Conservation (phyloP, 2,329 filamentous ascomycete species). For the Huntiella abstrusa region DNA sequence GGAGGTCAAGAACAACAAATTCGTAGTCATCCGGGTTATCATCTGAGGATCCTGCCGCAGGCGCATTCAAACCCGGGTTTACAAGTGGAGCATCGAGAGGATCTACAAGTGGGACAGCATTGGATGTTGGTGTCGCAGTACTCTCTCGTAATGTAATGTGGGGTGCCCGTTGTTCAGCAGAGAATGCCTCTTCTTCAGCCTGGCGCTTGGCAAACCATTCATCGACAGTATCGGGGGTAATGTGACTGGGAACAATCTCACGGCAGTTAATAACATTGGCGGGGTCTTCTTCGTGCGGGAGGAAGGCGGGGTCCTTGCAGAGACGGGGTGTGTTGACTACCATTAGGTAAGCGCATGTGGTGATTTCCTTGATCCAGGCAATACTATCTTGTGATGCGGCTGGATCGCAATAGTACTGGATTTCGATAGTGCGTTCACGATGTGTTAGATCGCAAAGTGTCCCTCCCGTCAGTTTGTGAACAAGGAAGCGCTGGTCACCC, state of each 20-base stretch:
- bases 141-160: too few species aligned
- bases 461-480: constrained; percentile 62
- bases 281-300: constrained; percentile 58
- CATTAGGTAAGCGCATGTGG: constrained; percentile 85
- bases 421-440: constrained; percentile 62
- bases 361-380: constrained; percentile 81
- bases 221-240: constrained; percentile 6
- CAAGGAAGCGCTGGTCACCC: constrained; percentile 68
- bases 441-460: constrained; percentile 76
- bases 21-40: too few species aligned
- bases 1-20: too few species aligned
- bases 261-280: constrained; percentile 62
- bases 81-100: too few species aligned
- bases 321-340: constrained; percentile 75
- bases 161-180: too few species aligned
- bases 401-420: constrained; percentile 65
- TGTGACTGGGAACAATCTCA: constrained; percentile 40
- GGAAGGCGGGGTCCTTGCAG: constrained; percentile 72
- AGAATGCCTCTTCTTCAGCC: constrained; percentile 1
- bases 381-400: constrained; percentile 56
- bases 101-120: too few species aligned
- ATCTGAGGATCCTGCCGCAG: too few species aligned
- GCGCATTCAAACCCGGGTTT: too few species aligned
- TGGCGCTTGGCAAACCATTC: constrained; percentile 28
- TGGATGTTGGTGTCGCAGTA: too few species aligned